These are phyloP conservation scores for Picochlorum sp. DNA, from an alignment of 139 green algal genomes.

Conservation along the genomic window DNA sequence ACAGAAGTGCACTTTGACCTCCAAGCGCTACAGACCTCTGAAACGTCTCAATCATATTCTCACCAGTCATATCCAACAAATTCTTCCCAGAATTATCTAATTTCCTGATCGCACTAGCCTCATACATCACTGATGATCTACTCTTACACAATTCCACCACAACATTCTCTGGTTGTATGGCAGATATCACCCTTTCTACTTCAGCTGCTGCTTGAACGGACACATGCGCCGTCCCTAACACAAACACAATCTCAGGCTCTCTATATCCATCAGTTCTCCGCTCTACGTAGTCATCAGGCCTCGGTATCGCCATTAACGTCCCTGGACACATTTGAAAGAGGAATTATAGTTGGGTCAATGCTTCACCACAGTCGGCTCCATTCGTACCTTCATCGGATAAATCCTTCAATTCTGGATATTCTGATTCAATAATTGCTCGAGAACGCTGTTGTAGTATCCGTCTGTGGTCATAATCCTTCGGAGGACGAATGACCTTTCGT, in stretches of 20 bases:
- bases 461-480: neutral
- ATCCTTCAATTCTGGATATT: neutral
- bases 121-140: conserved; percentile 40
- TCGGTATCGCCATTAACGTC: conserved; percentile 44
- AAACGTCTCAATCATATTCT: conserved; percentile 33
- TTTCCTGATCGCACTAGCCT: neutral
- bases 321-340: conserved; percentile 25
- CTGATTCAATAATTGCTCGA: neutral
- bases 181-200: conserved; percentile 45
- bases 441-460: neutral
- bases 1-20: conserved; percentile 46
- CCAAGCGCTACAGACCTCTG: conserved; percentile 46
- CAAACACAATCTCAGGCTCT: conserved; percentile 55
- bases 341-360: too few relatives aligned
- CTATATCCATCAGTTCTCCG: conserved; percentile 61
- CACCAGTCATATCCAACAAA: conserved; percentile 33
- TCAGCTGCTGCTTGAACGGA: conserved; percentile 40
- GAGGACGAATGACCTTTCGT: neutral
- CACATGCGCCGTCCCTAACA: conserved; percentile 70
- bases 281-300: conserved; percentile 52
- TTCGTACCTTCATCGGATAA: neutral
- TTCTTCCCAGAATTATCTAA: conserved; percentile 20
- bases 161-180: conserved; percentile 54
- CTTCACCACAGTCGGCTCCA: neutral
- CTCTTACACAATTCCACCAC: conserved; percentile 65